Evolutionary conservation across 345 rosid genomes (phyloP).

Genomic region (Pelargonium nanum): DNA sequence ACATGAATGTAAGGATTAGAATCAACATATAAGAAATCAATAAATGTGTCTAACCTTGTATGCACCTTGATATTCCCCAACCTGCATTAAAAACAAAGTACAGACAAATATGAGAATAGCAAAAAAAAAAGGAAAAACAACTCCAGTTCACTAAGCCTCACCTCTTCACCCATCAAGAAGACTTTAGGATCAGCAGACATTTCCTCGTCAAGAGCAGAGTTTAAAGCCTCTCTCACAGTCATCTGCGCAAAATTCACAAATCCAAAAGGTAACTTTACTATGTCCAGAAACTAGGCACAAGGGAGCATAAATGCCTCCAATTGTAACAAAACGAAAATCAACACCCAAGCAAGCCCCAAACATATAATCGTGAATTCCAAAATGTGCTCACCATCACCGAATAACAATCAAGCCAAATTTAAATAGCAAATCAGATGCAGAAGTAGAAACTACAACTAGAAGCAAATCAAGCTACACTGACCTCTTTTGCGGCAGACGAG

Average conservation of each 20-base stretch:
- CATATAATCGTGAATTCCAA: background rate
- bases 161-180: slow-evolving; percentile 95
- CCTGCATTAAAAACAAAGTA: slow-evolving; percentile 32
- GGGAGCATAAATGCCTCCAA: background rate
- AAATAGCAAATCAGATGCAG: background rate
- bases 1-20: background rate
- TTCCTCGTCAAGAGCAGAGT: slow-evolving; percentile 89
- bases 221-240: slow-evolving; percentile 69
- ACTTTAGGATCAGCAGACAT: slow-evolving; percentile 94
- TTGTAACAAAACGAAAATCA: background rate
- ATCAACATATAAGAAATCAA: background rate
- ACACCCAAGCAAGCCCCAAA: background rate
- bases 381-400: background rate
- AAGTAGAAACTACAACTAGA: background rate
- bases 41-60: slow-evolving; percentile 59
- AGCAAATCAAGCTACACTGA: slow-evolving; percentile 5
- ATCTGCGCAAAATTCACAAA: slow-evolving; percentile 36
- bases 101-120: slow-evolving; percentile 5
- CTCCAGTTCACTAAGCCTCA: slow-evolving; percentile 11
- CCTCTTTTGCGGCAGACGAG: slow-evolving; percentile 51
- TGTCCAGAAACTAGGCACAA: background rate
- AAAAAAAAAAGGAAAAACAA: background rate
- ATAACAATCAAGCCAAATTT: background rate
- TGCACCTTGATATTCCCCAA: slow-evolving; percentile 98
- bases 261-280: background rate